Conservation (phyloP, 768 basidiomycete genomes). For the Naganishia randhawae region DNA sequence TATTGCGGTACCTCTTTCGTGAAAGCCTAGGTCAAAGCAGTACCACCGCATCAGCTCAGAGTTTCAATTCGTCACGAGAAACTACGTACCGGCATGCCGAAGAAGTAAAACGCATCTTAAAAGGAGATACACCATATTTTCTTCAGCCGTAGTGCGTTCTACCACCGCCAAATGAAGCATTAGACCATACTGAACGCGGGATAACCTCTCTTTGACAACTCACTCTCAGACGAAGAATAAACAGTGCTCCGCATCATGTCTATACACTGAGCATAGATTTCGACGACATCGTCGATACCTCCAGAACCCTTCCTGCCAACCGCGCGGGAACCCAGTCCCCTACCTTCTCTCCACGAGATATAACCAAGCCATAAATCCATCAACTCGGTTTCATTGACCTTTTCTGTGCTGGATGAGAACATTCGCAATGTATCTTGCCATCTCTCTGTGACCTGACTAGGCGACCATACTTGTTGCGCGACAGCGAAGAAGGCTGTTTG, state of each 20-base stretch:
- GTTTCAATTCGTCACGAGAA: background rate
- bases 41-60: background rate
- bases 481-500: constrained; percentile 47
- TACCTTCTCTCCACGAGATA: constrained; percentile 47
- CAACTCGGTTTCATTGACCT: constrained; percentile 25
- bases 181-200: background rate
- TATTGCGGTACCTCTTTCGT: constrained; percentile 49
- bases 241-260: constrained; percentile 29
- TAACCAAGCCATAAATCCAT: constrained; percentile 49
- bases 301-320: constrained; percentile 32
- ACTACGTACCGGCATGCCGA: constrained; percentile 48
- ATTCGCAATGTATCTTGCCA: constrained; percentile 47
- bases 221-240: constrained; percentile 24
- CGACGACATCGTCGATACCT: constrained; percentile 47
- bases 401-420: background rate
- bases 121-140: constrained; percentile 51
- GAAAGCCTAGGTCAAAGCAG: constrained; percentile 41
- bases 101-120: constrained; percentile 48
- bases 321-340: constrained; percentile 37
- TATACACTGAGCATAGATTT: constrained; percentile 46
- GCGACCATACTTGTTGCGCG: constrained; percentile 47
- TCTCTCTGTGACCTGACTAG: constrained; percentile 39
- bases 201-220: background rate
- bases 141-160: constrained; percentile 43
- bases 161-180: background rate